Conservation (phyloP, 2,329 filamentous ascomycete genomes). For the Metarhizium sp. region DNA sequence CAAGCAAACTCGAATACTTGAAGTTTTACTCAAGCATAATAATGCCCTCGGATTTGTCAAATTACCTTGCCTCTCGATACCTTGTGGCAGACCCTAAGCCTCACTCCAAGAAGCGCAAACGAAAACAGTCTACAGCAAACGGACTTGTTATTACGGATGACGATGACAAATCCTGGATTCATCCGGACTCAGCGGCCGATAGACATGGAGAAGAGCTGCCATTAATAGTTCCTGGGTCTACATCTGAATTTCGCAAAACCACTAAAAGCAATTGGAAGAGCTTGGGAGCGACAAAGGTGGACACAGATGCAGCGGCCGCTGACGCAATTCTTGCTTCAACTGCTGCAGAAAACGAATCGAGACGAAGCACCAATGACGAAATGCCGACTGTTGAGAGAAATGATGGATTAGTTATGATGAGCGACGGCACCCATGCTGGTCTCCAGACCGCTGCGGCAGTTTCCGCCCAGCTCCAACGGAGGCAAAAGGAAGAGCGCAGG, state of each 20-base stretch:
- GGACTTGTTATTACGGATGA: conserved; percentile 59
- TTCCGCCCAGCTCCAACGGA: conserved; percentile 55
- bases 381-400: conserved; percentile 35
- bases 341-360: conserved; percentile 54
- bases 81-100: conserved; percentile 53
- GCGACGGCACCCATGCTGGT: conserved; percentile 78
- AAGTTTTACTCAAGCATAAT: background rate
- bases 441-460: conserved; percentile 78
- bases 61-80: conserved; percentile 88
- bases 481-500: conserved; percentile 54
- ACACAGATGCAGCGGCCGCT: conserved; percentile 41
- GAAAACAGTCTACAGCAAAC: conserved; percentile 39
- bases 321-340: conserved; percentile 70
- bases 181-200: conserved; percentile 18
- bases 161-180: conserved; percentile 43
- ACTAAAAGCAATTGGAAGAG: conserved; percentile 79
- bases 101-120: conserved; percentile 51
- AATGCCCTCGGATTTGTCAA: conserved; percentile 57
- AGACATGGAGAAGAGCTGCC: conserved; percentile 36
- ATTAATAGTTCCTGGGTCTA: conserved; percentile 39
- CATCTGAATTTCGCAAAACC: conserved; percentile 58
- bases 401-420: conserved; percentile 58
- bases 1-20: background rate
- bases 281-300: conserved; percentile 36
- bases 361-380: conserved; percentile 37